These are phyloP conservation scores for Plasmodium cynomolgi DNA, from an alignment of 169 alveolate species.

Conservation along the genomic window DNA sequence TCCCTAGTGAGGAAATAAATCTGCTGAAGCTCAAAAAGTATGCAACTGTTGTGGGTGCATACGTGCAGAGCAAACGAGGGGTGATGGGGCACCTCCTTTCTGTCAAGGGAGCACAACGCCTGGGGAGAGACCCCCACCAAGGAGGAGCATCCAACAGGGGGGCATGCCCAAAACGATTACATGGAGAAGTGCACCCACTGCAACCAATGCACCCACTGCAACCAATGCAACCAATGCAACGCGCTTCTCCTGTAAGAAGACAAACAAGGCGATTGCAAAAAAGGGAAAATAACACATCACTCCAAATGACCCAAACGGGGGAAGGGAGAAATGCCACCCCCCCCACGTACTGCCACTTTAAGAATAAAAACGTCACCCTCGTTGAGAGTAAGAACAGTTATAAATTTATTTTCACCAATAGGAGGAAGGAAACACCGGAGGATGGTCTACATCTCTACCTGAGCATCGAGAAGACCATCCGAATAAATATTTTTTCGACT, in stretches of 20 bases:
- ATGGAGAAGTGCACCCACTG: neutral
- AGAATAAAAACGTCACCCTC: conserved; percentile 18
- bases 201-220: too few species aligned
- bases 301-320: neutral
- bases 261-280: too few species aligned
- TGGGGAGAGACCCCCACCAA: too few species aligned
- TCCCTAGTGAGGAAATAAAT: neutral
- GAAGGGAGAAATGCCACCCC: neutral
- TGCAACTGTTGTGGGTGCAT: neutral
- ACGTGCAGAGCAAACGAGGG: neutral
- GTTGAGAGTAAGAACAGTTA: neutral
- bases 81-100: neutral
- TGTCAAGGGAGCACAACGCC: neutral
- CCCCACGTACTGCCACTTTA: neutral
- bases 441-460: neutral
- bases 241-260: too few species aligned
- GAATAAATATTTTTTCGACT: conserved; percentile 12
- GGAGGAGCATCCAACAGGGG: neutral
- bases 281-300: neutral
- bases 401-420: neutral
- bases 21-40: neutral
- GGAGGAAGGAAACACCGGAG: neutral
- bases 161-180: neutral
- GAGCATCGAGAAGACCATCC: conserved; percentile 4
- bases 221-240: too few species aligned